Evolutionary conservation across 495 filamentous ascomycete genomes (phyloP).

Genomic region (Penicillium cinerascens): DNA sequence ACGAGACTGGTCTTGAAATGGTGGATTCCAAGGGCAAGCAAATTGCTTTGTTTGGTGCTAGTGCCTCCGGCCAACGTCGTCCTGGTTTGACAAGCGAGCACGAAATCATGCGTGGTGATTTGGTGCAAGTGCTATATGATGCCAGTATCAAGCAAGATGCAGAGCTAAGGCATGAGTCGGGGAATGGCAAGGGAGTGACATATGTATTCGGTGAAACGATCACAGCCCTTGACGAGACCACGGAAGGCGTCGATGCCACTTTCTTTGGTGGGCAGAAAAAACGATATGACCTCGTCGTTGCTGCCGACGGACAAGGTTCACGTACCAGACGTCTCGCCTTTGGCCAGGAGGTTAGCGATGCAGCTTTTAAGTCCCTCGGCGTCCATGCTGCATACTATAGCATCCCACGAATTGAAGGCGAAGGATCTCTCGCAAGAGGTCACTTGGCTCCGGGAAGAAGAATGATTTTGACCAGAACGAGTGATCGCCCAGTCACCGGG

Average conservation of each 20-base stretch:
- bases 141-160: constrained; percentile 15
- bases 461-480: constrained; percentile 2
- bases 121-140: constrained; percentile 34
- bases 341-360: constrained; percentile 4
- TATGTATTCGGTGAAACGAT: constrained; percentile 33
- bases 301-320: constrained; percentile 47
- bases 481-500: background rate
- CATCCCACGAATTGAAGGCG: constrained; percentile 27
- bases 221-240: constrained; percentile 11
- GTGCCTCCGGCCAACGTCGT: constrained; percentile 13
- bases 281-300: constrained; percentile 48
- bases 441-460: constrained; percentile 24
- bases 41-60: constrained; percentile 2
- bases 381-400: constrained; percentile 39
- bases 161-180: background rate
- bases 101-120: constrained; percentile 48
- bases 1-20: constrained; percentile 3
- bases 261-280: constrained; percentile 33
- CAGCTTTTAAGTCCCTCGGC: constrained; percentile 24
- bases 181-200: background rate
- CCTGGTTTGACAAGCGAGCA: constrained; percentile 39
- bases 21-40: constrained; percentile 2
- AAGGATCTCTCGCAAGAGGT: constrained; percentile 31
- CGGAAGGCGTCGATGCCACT: constrained; percentile 25
- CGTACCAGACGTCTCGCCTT: constrained; percentile 34